These are phyloP conservation scores for Ganoderma boninense DNA, from an alignment of 1,284 basidiomycete genomes.

Conservation along the genomic window DNA sequence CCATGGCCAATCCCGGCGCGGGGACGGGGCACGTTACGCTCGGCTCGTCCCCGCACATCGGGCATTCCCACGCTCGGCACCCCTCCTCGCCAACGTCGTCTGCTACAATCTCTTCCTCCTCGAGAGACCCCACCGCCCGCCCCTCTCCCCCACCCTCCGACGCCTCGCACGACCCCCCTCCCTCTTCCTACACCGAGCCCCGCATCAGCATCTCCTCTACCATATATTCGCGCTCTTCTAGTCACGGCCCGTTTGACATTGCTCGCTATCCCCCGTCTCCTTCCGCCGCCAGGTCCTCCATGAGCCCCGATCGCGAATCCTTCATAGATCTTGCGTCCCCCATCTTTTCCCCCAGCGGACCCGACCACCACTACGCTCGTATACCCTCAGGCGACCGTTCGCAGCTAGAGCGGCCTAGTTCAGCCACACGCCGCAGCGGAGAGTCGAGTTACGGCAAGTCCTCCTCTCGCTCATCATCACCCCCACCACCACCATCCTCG, in stretches of 20 bases:
- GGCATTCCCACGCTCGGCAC: constrained; percentile 39
- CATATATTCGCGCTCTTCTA: constrained; percentile 45
- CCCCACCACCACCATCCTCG: not conserved
- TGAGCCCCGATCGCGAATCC: constrained; percentile 51
- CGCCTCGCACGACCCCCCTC: constrained; percentile 45
- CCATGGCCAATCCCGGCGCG: constrained; percentile 5
- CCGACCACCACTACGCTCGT: constrained; percentile 25
- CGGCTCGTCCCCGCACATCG: constrained; percentile 28
- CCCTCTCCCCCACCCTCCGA: constrained; percentile 27
- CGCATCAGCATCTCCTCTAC: constrained; percentile 57
- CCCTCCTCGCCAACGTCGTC: constrained; percentile 20
- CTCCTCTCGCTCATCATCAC: constrained; percentile 15
- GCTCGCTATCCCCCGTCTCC: constrained; percentile 17
- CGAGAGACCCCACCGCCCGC: constrained; percentile 14
- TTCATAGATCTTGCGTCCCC: constrained; percentile 67
- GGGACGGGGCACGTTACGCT: not conserved
- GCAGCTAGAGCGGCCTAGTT: constrained; percentile 6
- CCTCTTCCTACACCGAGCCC: constrained; percentile 45
- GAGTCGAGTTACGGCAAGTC: constrained; percentile 27
- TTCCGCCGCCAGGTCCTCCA: constrained; percentile 34
- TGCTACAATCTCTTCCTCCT: constrained; percentile 30
- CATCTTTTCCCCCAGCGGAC: constrained; percentile 36
- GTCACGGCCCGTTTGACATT: constrained; percentile 36
- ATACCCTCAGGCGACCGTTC: constrained; percentile 19
- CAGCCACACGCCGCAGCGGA: constrained; percentile 16